These are phyloP conservation scores for Phytophthora cactorum DNA, from an alignment of 352 stramenopile genomes.

Conservation along the genomic window DNA sequence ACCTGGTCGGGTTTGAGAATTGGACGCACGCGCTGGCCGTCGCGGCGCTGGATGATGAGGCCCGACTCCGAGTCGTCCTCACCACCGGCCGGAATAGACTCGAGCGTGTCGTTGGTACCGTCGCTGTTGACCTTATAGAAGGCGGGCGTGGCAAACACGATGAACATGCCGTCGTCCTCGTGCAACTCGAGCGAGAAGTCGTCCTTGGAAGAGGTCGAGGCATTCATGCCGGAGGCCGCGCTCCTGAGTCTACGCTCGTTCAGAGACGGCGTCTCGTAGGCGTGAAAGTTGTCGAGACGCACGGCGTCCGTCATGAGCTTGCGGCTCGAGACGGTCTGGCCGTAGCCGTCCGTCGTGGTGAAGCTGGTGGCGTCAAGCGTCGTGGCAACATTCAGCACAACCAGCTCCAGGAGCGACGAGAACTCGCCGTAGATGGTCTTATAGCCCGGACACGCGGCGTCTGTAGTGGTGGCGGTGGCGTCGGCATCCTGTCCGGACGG, in stretches of 20 bases:
- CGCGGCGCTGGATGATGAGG: slow-evolving; percentile 56
- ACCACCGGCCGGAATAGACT: slow-evolving; percentile 33
- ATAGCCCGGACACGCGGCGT: slow-evolving; percentile 51
- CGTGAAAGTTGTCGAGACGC: slow-evolving; percentile 70
- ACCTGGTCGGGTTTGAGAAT: slow-evolving; percentile 60
- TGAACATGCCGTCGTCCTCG: slow-evolving; percentile 65
- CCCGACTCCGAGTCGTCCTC: slow-evolving; percentile 46
- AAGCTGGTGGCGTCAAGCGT: slow-evolving; percentile 54
- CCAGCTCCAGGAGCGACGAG: slow-evolving; percentile 48
- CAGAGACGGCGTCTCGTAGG: slow-evolving; percentile 47
- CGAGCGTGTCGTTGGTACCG: slow-evolving; percentile 27
- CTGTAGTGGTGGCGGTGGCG: slow-evolving; percentile 30
- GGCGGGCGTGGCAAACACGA: slow-evolving; percentile 52
- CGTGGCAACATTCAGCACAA: slow-evolving; percentile 42
- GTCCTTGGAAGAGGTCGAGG: slow-evolving; percentile 17
- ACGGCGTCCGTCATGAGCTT: slow-evolving; percentile 59
- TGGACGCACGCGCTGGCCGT: slow-evolving; percentile 51
- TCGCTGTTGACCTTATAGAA: slow-evolving; percentile 60
- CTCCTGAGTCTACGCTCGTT: slow-evolving; percentile 21
- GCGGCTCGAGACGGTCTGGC: slow-evolving; percentile 40
- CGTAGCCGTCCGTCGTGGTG: slow-evolving; percentile 46
- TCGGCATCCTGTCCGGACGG: slow-evolving; percentile 48
- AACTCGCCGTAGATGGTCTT: slow-evolving; percentile 45
- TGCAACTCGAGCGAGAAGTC: slow-evolving; percentile 61
- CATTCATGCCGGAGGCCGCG: background rate